Base-by-base conservation (phyloP, 1,284 basidiomycete species). In the Wolfiporia cocos region DNA sequence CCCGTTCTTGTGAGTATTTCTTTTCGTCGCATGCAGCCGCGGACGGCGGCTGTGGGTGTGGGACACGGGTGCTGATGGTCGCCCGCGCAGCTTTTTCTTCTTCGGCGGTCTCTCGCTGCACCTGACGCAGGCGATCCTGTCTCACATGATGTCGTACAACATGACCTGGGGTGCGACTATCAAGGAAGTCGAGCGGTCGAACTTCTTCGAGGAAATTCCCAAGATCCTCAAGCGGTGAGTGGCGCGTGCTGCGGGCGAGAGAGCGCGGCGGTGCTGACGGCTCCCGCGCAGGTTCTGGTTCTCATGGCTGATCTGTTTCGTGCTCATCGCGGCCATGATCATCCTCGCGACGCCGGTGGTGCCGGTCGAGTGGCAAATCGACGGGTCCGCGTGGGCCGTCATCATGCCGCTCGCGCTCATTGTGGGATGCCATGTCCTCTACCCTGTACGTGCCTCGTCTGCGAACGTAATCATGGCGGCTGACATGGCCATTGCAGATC, bases 161-260 rank as follows among this genome's bases (percentile, higher is more conserved):
- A 78, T 78, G 67, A 67, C 66, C 15, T 76, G 72, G 73, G 62
- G 59, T 22, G 67, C 67, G 39, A 70, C 67, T 20, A 62, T 58
- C 51, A 73, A 74, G 56, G 70, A 71, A 41, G 72, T 74, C 46
- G 67, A 73, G 51, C 64, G 68, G 39, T 71, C 70, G 43, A 78
- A 78, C 55, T 78, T 79, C 63, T 79, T 77, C 68, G 66, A 70
- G 54, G 76, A 79, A 57, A 64, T 78, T 12, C 76, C 76, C 5
- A 64, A 68, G 48, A 77, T 77, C 48, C 56, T 67, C 54, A 71
- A 71, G 53, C 60, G 70, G 44, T 51, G 22, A 12, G 44, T 41
- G 11, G 28, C 6, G 10, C 22, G 19, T 37, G 3, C n/a, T 21
- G n/a, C 28, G n/a, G n/a, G n/a, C n/a, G n/a, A n/a, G n/a, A n/a